Evolutionary conservation across 2,329 filamentous ascomycete species (phyloP).

Genomic region (Xylaria sp.): DNA sequence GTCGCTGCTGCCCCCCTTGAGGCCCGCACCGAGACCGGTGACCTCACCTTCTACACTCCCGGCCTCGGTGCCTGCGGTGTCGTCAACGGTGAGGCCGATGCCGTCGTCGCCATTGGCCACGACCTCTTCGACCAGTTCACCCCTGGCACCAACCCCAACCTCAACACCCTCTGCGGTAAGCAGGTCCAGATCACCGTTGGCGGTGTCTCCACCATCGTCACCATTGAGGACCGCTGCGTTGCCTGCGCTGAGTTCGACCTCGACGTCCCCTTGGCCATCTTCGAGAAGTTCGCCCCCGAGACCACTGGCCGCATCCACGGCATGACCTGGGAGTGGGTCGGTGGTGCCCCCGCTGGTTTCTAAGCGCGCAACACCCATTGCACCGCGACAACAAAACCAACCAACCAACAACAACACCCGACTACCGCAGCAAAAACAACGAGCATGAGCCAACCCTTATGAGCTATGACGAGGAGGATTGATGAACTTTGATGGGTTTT

Average conservation of each 20-base stretch:
- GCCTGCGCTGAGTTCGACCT: slow-evolving; percentile 15
- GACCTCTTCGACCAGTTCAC: slow-evolving; percentile 19
- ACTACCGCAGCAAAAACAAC: no score
- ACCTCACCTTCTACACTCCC: slow-evolving; percentile 19
- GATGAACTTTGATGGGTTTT: neutral
- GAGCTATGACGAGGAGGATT: neutral
- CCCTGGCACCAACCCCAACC: slow-evolving; percentile 18
- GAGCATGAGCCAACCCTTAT: no score
- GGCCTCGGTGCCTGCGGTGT: slow-evolving; percentile 21
- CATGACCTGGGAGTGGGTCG: slow-evolving; percentile 16
- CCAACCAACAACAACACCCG: no score
- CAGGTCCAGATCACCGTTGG: slow-evolving; percentile 16
- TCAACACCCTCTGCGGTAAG: slow-evolving; percentile 19
- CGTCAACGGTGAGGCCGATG: slow-evolving; percentile 13
- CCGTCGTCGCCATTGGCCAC: slow-evolving; percentile 14
- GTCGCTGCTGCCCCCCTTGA: slow-evolving; percentile 39
- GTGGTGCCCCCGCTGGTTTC: no score
- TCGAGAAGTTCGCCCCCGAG: slow-evolving; percentile 14
- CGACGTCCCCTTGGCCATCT: slow-evolving; percentile 18
- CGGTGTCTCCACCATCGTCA: slow-evolving; percentile 12
- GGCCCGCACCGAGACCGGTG: slow-evolving; percentile 8
- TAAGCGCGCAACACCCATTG: neutral
- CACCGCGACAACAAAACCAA: neutral
- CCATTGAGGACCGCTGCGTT: slow-evolving; percentile 19
- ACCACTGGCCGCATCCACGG: slow-evolving; percentile 9